Evolutionary conservation across 306 rosid species (phyloP).

Genomic region (Cucurbita ficifolia): DNA sequence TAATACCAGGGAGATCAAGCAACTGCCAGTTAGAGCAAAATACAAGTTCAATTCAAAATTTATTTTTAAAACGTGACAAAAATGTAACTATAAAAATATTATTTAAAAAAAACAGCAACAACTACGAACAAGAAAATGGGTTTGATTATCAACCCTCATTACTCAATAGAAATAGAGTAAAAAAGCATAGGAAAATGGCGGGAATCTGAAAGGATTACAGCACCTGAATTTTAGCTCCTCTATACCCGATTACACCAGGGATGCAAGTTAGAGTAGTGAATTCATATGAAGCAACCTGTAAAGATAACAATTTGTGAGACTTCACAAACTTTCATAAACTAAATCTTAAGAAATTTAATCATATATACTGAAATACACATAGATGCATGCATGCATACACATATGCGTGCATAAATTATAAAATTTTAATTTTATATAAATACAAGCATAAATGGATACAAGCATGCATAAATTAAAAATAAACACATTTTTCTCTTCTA

Average conservation of each 20-base stretch:
- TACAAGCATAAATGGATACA: neutral
- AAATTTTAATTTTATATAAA: neutral
- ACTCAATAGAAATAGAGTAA: neutral
- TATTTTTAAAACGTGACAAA: neutral
- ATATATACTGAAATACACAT: neutral
- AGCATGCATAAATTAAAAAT: too few relatives aligned
- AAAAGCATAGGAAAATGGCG: neutral
- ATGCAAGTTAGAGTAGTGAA: slow-evolving; percentile 95
- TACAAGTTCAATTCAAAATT: neutral
- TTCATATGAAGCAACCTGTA: slow-evolving; percentile 96
- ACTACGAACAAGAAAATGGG: neutral
- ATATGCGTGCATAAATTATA: neutral
- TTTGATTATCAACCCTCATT: neutral
- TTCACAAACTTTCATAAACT: neutral
- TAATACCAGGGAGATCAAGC: slow-evolving; percentile 96
- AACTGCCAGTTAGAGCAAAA: slow-evolving; percentile 44
- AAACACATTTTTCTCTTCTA: too few relatives aligned
- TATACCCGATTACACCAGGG: slow-evolving; percentile 81
- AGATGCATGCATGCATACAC: neutral
- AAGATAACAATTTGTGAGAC: neutral
- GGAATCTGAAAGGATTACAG: neutral
- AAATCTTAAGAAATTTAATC: neutral
- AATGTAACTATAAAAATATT: neutral
- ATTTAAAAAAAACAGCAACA: neutral
- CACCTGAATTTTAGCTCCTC: slow-evolving; percentile 98